These are phyloP conservation scores for Begonia peltatifolia DNA, from an alignment of 306 rosid genomes.

Conservation along the genomic window DNA sequence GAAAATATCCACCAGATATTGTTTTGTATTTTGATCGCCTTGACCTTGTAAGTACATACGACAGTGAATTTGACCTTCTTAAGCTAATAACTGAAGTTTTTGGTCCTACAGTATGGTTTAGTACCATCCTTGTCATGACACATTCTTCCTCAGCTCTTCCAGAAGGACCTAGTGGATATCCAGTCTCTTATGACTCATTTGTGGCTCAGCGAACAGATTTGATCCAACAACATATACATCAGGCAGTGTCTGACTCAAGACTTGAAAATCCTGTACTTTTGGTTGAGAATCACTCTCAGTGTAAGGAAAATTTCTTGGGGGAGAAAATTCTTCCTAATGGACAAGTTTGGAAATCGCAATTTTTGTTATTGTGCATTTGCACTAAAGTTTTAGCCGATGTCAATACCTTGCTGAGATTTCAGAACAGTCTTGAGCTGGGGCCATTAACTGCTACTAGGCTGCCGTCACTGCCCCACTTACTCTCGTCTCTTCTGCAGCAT, in stretches of 20 bases:
- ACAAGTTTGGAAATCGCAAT: slow-evolving; percentile 82
- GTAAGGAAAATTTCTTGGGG: slow-evolving; percentile 53
- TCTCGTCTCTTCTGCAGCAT: slow-evolving; percentile 59
- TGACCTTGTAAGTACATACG: slow-evolving; percentile 30
- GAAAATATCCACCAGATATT: slow-evolving; percentile 80
- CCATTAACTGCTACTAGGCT: slow-evolving; percentile 31
- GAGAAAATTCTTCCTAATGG: slow-evolving; percentile 95
- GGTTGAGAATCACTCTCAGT: slow-evolving; percentile 89
- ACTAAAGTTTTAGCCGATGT: slow-evolving; percentile 77
- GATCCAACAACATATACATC: slow-evolving; percentile 68
- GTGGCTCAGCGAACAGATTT: slow-evolving; percentile 41
- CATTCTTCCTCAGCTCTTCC: slow-evolving; percentile 73
- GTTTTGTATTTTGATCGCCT: slow-evolving; percentile 88
- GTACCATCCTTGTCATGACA: slow-evolving; percentile 80
- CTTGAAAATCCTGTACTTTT: slow-evolving; percentile 79
- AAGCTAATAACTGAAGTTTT: slow-evolving; percentile 70
- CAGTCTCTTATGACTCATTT: slow-evolving; percentile 52
- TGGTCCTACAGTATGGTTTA: slow-evolving; percentile 87
- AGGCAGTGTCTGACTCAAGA: slow-evolving; percentile 65
- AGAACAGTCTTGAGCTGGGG: slow-evolving; percentile 68
- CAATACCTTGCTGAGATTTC: slow-evolving; percentile 59
- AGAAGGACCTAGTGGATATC: slow-evolving; percentile 63
- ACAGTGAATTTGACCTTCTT: slow-evolving; percentile 40
- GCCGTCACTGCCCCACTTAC: slow-evolving; percentile 90
- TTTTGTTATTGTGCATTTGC: slow-evolving; percentile 65